phyloP scores from a whole-genome alignment of 345 rosid species.

The Boechera divaricarpa region DNA sequence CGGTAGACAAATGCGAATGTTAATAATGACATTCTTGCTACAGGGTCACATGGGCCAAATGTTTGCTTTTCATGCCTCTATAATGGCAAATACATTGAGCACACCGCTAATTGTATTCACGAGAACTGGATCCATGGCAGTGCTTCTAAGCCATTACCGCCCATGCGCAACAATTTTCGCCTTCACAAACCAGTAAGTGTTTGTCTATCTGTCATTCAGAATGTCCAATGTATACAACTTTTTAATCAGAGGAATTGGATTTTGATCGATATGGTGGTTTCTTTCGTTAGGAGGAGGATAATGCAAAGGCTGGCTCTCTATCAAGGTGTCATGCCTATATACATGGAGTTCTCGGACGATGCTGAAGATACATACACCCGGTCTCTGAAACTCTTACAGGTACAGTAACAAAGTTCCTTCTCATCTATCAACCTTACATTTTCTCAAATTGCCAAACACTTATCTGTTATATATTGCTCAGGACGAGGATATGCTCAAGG shows the following conservation, averaged over 20 bases:
- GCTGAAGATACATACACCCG: constrained; percentile 89
- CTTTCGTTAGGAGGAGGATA: constrained; percentile 67
- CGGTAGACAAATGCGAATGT: neutral
- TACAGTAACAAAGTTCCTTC: constrained; percentile 28
- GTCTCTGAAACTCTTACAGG: constrained; percentile 73
- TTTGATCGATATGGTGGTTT: constrained; percentile 16
- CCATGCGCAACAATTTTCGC: constrained; percentile 90
- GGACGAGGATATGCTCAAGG: constrained; percentile 68
- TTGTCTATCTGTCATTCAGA: neutral
- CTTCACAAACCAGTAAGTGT: constrained; percentile 90
- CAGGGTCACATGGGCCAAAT: constrained; percentile 97
- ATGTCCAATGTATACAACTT: constrained; percentile 11
- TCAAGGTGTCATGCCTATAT: constrained; percentile 89
- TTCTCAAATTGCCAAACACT: constrained; percentile 14
- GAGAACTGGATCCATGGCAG: constrained; percentile 94
- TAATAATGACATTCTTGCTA: constrained; percentile 36
- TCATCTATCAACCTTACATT: neutral
- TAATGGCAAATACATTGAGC: constrained; percentile 87
- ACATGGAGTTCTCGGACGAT: constrained; percentile 84
- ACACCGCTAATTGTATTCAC: constrained; percentile 89
- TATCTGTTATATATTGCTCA: constrained; percentile 41
- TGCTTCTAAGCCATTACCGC: constrained; percentile 81
- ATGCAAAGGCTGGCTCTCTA: constrained; percentile 91
- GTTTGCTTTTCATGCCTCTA: constrained; percentile 96
- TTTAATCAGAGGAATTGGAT: neutral